Conservation (phyloP, 2,329 filamentous ascomycete species). For the Aspergillus quadrilineatus region DNA sequence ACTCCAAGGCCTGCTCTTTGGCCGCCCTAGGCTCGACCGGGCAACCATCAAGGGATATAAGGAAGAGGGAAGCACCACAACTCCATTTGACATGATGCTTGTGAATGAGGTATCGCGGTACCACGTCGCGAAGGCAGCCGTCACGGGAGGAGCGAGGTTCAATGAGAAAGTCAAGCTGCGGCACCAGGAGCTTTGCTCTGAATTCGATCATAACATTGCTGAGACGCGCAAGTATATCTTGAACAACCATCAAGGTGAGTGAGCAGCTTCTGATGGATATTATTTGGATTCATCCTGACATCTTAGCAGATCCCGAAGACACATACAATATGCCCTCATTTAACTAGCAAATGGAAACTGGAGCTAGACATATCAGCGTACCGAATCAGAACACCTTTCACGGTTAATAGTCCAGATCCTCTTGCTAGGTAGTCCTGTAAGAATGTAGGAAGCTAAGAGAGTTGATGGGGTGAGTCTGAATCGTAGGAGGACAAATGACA, state of each 20-base stretch:
- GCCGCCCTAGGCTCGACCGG: conserved; percentile 52
- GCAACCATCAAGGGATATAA: conserved; percentile 60
- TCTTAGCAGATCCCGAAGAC: conserved; percentile 49
- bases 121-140: conserved; percentile 57
- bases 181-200: conserved; percentile 49
- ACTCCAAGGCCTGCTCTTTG: conserved; percentile 62
- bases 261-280: neutral
- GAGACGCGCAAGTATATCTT: conserved; percentile 55
- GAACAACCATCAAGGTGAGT: conserved; percentile 53
- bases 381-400: neutral
- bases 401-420: neutral
- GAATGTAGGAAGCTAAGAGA: neutral
- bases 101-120: conserved; percentile 61
- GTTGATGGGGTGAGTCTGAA: neutral
- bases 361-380: neutral
- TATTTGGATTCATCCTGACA: neutral
- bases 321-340: conserved; percentile 46
- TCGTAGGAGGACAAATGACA: neutral
- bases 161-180: conserved; percentile 51
- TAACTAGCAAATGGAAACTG: neutral
- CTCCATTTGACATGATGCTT: conserved; percentile 70
- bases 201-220: conserved; percentile 51
- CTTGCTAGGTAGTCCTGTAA: too few relatives aligned
- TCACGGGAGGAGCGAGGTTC: conserved; percentile 48
- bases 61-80: conserved; percentile 67